These are phyloP conservation scores for Curvularia eragrostidis DNA, from an alignment of 2,329 filamentous ascomycete genomes.

Conservation along the genomic window DNA sequence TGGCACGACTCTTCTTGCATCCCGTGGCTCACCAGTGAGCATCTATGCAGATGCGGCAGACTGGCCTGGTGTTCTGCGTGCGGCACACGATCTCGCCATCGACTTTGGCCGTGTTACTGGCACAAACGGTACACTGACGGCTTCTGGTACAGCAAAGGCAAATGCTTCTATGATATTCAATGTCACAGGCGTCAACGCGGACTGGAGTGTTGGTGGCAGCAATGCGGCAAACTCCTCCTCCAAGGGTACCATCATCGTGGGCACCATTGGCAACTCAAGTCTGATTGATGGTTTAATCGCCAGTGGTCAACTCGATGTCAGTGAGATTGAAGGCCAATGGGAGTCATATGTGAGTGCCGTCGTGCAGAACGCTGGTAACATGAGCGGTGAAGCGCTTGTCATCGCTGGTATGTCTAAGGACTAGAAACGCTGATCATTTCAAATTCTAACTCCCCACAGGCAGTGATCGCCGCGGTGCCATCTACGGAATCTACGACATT, in stretches of 20 bases:
- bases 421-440: not conserved
- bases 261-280: conserved; percentile 70
- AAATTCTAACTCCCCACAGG: conserved; percentile 31
- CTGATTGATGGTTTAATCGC: conserved; percentile 66
- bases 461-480: conserved; percentile 70
- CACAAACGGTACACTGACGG: conserved; percentile 62
- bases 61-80: conserved; percentile 72
- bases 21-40: conserved; percentile 37
- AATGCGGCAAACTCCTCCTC: conserved; percentile 16
- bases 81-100: conserved; percentile 69
- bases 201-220: conserved; percentile 42
- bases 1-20: conserved; percentile 44
- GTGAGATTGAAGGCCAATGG: conserved; percentile 68
- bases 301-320: conserved; percentile 64
- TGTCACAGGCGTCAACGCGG: conserved; percentile 47
- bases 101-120: conserved; percentile 77
- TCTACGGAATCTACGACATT: conserved; percentile 74
- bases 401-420: conserved; percentile 63
- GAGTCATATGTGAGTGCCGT: conserved; percentile 70
- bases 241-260: conserved; percentile 66
- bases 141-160: conserved; percentile 61
- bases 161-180: conserved; percentile 54
- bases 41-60: conserved; percentile 55
- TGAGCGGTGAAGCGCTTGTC: conserved; percentile 65
- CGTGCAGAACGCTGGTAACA: conserved; percentile 64